Percentiles rank a stretch among this genome's conserved stretches.
Conservation (phyloP, 2,329 filamentous ascomycete genomes). For the Xenoacremonium recifei region DNA sequence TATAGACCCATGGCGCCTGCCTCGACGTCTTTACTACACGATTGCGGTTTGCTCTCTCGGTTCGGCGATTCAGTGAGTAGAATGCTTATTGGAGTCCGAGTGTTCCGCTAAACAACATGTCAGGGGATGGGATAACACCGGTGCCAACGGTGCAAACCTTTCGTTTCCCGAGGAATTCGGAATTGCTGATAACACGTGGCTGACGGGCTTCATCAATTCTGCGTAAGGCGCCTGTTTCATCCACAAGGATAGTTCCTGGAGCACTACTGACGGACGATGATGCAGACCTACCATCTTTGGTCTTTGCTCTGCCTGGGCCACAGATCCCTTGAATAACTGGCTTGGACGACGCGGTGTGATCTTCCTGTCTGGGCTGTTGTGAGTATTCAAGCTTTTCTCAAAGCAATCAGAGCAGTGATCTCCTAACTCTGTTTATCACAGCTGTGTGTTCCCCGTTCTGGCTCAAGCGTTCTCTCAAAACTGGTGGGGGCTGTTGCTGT, state of each 20-base stretch:
- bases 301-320: slow-evolving; percentile 24
- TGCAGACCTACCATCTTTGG: slow-evolving; percentile 16
- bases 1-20: slow-evolving; percentile 26
- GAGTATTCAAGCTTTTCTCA: not conserved
- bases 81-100: no score
- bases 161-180: slow-evolving; percentile 36
- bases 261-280: no score
- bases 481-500: slow-evolving; percentile 44
- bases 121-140: slow-evolving; percentile 46
- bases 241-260: not conserved
- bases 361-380: slow-evolving; percentile 53
- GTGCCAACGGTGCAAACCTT: slow-evolving; percentile 39
- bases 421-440: not conserved
- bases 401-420: not conserved
- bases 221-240: slow-evolving; percentile 1
- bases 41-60: slow-evolving; percentile 29
- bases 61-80: slow-evolving; percentile 24
- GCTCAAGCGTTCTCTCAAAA: slow-evolving; percentile 50
- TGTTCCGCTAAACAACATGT: no score
- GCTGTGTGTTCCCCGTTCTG: slow-evolving; percentile 52
- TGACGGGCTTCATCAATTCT: slow-evolving; percentile 58
- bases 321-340: slow-evolving; percentile 36
- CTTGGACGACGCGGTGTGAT: slow-evolving; percentile 37
- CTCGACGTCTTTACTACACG: slow-evolving; percentile 24
- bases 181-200: slow-evolving; percentile 40